Evolutionary conservation across 306 rosid species (phyloP).

Genomic region (Rosa rugosa): DNA sequence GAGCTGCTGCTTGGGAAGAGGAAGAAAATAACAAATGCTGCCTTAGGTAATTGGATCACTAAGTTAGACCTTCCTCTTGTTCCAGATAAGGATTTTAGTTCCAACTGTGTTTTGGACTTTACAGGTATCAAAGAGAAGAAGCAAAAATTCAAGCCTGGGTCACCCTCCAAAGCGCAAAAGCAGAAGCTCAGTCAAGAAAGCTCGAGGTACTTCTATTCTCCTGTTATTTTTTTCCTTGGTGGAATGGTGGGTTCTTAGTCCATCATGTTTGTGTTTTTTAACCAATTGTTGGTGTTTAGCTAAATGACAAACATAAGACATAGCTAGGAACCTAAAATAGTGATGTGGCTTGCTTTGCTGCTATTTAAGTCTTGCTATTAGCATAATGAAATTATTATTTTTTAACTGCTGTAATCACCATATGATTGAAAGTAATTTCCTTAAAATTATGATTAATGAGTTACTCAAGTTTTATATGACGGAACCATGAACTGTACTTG

Average conservation of each 20-base stretch:
- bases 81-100: not conserved
- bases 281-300: not conserved
- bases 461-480: not conserved
- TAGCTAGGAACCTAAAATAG: not conserved
- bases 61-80: slow-evolving; percentile 12
- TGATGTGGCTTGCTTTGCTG: not conserved
- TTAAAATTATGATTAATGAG: not conserved
- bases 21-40: slow-evolving; percentile 82
- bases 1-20: slow-evolving; percentile 82
- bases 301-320: not conserved
- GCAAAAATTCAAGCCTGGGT: slow-evolving; percentile 97
- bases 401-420: not conserved
- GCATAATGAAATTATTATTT: not conserved
- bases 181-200: slow-evolving; percentile 94
- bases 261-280: not conserved
- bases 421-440: not conserved
- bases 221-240: not conserved
- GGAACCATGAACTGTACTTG: not conserved
- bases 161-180: slow-evolving; percentile 94
- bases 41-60: slow-evolving; percentile 53
- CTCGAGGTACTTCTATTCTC: slow-evolving; percentile 67
- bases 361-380: not conserved
- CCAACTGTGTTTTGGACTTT: slow-evolving; percentile 8
- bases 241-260: slow-evolving; percentile 1
- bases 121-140: slow-evolving; percentile 95